Conservation (phyloP, 2,329 filamentous ascomycete genomes). For the Fusarium pininemorale region DNA sequence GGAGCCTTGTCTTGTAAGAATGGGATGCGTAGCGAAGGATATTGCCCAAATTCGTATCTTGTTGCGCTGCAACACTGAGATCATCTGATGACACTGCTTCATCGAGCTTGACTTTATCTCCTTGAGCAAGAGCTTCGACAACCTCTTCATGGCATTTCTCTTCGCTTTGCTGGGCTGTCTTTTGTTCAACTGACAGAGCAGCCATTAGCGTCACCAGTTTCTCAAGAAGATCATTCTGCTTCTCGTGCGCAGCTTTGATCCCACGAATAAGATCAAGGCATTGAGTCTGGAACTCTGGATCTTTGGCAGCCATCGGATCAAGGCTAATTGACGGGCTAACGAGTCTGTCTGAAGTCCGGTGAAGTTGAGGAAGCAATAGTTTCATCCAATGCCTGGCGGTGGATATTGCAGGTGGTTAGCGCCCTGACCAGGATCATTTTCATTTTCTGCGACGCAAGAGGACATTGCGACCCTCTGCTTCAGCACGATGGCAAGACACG, state of each 20-base stretch:
- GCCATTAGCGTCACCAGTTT: background rate
- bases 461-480: background rate
- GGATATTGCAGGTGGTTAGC: background rate
- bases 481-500: background rate
- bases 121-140: rapidly evolving
- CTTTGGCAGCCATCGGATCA: background rate
- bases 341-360: too few species aligned
- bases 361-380: background rate
- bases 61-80: background rate
- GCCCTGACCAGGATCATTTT: background rate
- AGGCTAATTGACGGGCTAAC: too few species aligned
- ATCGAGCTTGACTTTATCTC: too few species aligned
- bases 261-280: background rate
- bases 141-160: background rate
- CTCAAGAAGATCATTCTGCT: conserved; percentile 1
- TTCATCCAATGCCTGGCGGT: background rate
- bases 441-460: background rate
- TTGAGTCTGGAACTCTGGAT: background rate
- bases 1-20: background rate
- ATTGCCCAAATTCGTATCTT: background rate
- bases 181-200: background rate
- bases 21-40: background rate
- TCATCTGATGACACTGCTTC: background rate
- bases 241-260: background rate
- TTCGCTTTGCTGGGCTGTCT: background rate